Evolutionary conservation across 2,329 filamentous ascomycete species (phyloP).

Genomic region (Ceratocystis colombiana): DNA sequence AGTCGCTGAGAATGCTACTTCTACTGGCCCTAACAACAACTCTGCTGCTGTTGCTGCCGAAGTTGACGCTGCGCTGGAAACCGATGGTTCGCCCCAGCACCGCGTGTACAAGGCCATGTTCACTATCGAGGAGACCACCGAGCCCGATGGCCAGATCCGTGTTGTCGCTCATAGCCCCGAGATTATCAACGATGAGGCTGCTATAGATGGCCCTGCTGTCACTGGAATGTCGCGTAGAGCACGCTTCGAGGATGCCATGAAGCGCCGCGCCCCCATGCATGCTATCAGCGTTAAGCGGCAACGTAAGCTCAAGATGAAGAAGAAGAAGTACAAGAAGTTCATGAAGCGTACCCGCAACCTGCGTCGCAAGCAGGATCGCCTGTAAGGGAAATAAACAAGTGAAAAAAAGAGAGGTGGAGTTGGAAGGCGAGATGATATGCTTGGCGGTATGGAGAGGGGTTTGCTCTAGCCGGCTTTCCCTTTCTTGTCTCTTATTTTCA

Average conservation of each 20-base stretch:
- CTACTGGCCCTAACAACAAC: slow-evolving; percentile 30
- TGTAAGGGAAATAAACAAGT: slow-evolving; percentile 34
- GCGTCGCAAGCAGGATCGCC: slow-evolving; percentile 71
- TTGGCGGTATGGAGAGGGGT: background rate
- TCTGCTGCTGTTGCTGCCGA: slow-evolving; percentile 30
- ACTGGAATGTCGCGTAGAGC: slow-evolving; percentile 39
- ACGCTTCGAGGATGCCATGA: slow-evolving; percentile 46
- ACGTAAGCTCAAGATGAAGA: slow-evolving; percentile 98
- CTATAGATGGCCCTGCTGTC: slow-evolving; percentile 43
- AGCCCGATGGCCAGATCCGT: slow-evolving; percentile 49
- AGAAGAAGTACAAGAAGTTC: slow-evolving; percentile 99
- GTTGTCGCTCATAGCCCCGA: slow-evolving; percentile 52
- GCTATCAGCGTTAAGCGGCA: slow-evolving; percentile 87
- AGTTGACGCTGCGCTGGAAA: slow-evolving; percentile 27
- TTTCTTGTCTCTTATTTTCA: slow-evolving; percentile 9
- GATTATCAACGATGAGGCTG: slow-evolving; percentile 42
- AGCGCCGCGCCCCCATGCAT: slow-evolving; percentile 50
- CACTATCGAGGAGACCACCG: slow-evolving; percentile 56
- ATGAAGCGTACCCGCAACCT: slow-evolving; percentile 84
- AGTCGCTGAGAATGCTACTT: slow-evolving; percentile 30
- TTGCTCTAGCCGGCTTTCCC: background rate
- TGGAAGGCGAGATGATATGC: background rate
- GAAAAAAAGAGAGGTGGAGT: no score
- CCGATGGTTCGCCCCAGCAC: slow-evolving; percentile 38
- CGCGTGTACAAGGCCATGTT: slow-evolving; percentile 55